phyloP scores from a whole-genome alignment of 2,329 filamentous ascomycete genomes.

The Alternaria arborescens region DNA sequence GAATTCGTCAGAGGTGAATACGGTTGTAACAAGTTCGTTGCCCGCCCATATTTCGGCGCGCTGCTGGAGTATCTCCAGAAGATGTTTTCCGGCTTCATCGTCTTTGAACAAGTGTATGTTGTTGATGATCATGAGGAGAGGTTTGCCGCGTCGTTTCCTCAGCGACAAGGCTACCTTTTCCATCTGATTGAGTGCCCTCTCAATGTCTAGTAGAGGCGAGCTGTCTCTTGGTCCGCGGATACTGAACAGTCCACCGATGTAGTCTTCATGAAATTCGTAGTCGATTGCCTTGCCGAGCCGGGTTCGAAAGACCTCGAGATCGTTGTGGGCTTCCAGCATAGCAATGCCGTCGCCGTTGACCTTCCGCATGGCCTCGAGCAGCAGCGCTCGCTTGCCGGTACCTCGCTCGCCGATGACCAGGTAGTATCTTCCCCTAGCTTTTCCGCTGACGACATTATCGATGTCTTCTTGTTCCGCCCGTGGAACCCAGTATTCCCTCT shows the following conservation, averaged over 20 bases:
- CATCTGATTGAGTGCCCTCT: constrained; percentile 94
- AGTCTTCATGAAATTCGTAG: constrained; percentile 97
- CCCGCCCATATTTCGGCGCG: constrained; percentile 96
- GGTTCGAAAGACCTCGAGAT: constrained; percentile 92
- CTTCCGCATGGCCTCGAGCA: constrained; percentile 92
- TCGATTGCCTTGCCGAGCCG: constrained; percentile 92
- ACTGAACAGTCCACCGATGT: constrained; percentile 93
- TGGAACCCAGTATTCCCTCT: constrained; percentile 76
- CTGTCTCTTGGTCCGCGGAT: constrained; percentile 91
- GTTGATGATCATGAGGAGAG: constrained; percentile 89
- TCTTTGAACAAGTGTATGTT: constrained; percentile 90
- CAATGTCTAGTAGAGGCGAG: constrained; percentile 91
- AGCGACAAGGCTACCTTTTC: constrained; percentile 89
- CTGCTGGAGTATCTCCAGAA: constrained; percentile 93
- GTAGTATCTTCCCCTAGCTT: constrained; percentile 81
- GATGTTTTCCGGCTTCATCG: constrained; percentile 85
- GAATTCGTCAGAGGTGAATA: constrained; percentile 97
- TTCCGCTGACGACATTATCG: constrained; percentile 81
- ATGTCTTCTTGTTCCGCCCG: constrained; percentile 82
- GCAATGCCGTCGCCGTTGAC: constrained; percentile 86
- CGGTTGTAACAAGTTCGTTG: constrained; percentile 83
- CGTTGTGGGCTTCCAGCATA: constrained; percentile 95
- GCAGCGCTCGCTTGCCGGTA: constrained; percentile 93
- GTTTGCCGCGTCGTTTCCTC: constrained; percentile 68
- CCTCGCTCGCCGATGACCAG: constrained; percentile 94